Evolutionary conservation across 2,329 filamentous ascomycete genomes (phyloP).

Genomic region (Eutypa lata): DNA sequence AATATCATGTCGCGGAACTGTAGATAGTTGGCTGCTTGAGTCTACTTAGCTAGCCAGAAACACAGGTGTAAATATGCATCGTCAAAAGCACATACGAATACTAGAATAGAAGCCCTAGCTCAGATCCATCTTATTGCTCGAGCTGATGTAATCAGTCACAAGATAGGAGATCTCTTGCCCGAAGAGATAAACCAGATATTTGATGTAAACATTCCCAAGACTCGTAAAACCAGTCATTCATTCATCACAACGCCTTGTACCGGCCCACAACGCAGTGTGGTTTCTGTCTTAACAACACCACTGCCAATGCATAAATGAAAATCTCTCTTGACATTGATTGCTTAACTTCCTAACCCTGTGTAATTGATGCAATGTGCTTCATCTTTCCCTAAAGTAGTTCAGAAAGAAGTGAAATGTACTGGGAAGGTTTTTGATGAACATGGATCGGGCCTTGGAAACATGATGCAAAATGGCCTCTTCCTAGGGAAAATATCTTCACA

Average conservation of each 20-base stretch:
- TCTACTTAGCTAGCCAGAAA: no score
- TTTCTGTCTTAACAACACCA: conserved; percentile 7
- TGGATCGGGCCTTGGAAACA: conserved; percentile 18
- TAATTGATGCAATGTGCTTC: conserved; percentile 20
- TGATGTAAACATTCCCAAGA: conserved; percentile 10
- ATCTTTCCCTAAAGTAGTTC: conserved; percentile 18
- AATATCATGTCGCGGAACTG: not conserved
- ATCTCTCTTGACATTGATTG: not conserved
- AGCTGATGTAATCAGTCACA: conserved; percentile 9
- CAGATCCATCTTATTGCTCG: not conserved
- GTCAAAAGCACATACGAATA: no score
- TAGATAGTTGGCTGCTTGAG: no score
- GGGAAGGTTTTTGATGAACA: conserved; percentile 21
- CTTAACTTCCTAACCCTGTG: conserved; percentile 10
- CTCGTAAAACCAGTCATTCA: conserved; percentile 4
- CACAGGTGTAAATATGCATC: no score
- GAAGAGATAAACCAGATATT: conserved; percentile 17
- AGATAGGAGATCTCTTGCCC: conserved; percentile 16
- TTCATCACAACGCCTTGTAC: conserved; percentile 10
- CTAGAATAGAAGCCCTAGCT: no score
- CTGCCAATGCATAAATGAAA: conserved; percentile 9
- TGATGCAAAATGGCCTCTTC: conserved; percentile 19
- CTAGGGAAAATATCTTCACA: conserved; percentile 23
- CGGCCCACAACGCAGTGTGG: conserved; percentile 19
- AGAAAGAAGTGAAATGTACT: conserved; percentile 22